Evolutionary conservation across 2,329 filamentous ascomycete genomes (phyloP).

Genomic region (Leptodontidium sp.): DNA sequence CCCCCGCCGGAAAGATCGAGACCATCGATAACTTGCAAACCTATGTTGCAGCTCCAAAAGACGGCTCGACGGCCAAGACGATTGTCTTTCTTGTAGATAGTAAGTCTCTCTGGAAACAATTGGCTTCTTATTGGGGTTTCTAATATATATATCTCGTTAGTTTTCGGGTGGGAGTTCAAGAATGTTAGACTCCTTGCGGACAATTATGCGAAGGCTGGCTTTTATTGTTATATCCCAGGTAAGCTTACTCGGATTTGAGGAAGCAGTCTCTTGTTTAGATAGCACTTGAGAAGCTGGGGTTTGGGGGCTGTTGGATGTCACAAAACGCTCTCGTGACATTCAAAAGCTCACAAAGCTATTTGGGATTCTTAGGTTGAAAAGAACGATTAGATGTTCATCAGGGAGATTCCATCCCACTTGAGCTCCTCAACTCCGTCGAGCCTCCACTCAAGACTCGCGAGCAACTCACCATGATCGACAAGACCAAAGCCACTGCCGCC

Average conservation of each 20-base stretch:
- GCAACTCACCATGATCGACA: conserved; percentile 48
- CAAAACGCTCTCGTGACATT: not conserved
- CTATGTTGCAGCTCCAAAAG: conserved; percentile 54
- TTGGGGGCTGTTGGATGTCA: not conserved
- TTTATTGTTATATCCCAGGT: conserved; percentile 54
- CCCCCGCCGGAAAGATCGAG: conserved; percentile 47
- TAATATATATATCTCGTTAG: conserved; percentile 29
- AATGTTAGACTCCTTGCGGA: conserved; percentile 58
- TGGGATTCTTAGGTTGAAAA: not conserved
- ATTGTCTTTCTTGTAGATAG: conserved; percentile 57
- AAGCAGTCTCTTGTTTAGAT: not conserved
- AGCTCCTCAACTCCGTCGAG: conserved; percentile 53
- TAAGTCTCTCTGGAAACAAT: conserved; percentile 32
- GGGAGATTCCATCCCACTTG: conserved; percentile 51
- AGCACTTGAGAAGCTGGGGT: not conserved
- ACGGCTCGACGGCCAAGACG: conserved; percentile 52
- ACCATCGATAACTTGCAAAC: conserved; percentile 51
- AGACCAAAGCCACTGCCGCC: conserved; percentile 51
- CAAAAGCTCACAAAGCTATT: not conserved
- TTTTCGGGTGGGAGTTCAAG: conserved; percentile 58
- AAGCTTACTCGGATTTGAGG: not conserved
- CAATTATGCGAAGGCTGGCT: conserved; percentile 54
- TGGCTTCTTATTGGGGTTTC: not conserved
- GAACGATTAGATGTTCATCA: conserved; percentile 49
- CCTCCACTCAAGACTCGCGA: conserved; percentile 52